Conservation (phyloP, 371 early-diverging fungal species). For the Coemansia sp. region DNA sequence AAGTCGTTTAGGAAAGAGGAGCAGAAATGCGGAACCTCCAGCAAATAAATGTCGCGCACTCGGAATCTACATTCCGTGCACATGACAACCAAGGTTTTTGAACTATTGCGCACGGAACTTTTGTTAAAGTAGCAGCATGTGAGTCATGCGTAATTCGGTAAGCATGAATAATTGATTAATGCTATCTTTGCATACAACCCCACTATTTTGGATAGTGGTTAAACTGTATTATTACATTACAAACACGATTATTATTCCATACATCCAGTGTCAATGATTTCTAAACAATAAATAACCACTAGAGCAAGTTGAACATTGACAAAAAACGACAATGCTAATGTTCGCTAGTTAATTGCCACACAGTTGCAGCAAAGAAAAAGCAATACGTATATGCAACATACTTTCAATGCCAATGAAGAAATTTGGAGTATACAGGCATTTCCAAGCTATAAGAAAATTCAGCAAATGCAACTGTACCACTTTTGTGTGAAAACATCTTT, state of each 20-base stretch:
- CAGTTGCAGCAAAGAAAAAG: not conserved
- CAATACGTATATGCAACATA: not conserved
- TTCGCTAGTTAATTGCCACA: constrained; percentile 2
- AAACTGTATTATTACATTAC: too few relatives aligned
- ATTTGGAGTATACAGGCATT: not conserved
- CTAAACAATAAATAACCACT: not conserved
- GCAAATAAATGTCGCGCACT: constrained; percentile 1
- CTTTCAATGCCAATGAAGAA: not conserved
- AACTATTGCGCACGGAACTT: not conserved
- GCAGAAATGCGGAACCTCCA: not conserved
- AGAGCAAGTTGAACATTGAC: not conserved
- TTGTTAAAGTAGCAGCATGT: not conserved
- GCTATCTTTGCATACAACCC: too few relatives aligned
- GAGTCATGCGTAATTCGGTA: not conserved
- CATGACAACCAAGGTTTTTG: not conserved
- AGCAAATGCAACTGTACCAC: too few relatives aligned
- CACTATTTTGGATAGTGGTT: too few relatives aligned
- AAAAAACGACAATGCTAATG: not conserved
- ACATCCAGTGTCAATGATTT: too few relatives aligned
- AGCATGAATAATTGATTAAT: too few relatives aligned
- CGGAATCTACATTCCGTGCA: not conserved
- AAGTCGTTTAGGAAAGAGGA: not conserved
- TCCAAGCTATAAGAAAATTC: not conserved
- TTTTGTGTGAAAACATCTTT: too few relatives aligned
- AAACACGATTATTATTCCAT: too few relatives aligned